These are phyloP conservation scores for Colletotrichum horii DNA, from an alignment of 2,329 filamentous ascomycete genomes.

Conservation along the genomic window DNA sequence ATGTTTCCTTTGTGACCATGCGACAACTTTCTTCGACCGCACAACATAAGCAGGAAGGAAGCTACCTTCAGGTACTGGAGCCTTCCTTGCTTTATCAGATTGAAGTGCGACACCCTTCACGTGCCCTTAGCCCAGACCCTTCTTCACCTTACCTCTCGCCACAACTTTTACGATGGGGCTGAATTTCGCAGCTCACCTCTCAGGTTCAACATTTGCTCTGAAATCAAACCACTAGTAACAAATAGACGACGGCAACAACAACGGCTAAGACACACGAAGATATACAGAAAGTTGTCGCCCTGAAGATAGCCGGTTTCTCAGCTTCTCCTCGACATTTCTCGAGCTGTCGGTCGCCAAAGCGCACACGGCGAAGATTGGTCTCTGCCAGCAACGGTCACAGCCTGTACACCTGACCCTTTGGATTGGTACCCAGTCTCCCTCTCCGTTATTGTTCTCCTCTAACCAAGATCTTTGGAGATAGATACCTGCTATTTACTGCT, in stretches of 20 bases:
- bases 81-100: neutral
- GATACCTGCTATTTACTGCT: neutral
- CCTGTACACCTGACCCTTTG: rapidly evolving
- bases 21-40: neutral
- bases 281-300: rapidly evolving
- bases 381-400: neutral
- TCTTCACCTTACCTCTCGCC: neutral
- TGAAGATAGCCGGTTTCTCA: neutral
- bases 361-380: neutral
- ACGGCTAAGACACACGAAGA: neutral
- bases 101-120: neutral
- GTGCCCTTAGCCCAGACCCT: neutral
- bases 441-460: neutral
- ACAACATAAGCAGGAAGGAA: neutral
- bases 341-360: neutral
- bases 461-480: rapidly evolving
- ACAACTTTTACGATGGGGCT: rapidly evolving
- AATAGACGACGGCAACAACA: rapidly evolving
- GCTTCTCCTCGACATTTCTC: neutral
- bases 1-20: neutral
- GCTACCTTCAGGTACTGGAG: neutral
- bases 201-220: neutral
- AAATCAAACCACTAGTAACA: no score
- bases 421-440: neutral
- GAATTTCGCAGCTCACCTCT: neutral